Conservation (phyloP, 2,329 filamentous ascomycete species). For the Podosphaera fusca region DNA sequence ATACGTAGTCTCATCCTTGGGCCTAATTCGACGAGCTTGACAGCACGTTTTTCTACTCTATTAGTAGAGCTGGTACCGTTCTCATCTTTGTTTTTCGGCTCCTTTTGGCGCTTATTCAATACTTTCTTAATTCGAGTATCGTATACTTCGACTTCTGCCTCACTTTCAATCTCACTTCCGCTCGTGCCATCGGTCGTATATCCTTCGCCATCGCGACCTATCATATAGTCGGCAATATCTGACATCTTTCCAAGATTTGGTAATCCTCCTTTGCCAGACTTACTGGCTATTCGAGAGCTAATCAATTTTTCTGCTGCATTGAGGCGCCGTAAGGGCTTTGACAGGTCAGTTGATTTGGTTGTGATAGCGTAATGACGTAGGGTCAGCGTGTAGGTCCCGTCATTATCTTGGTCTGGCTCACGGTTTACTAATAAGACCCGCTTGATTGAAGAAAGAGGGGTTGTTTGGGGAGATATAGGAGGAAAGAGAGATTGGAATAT, state of each 20-base stretch:
- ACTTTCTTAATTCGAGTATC: slow-evolving; percentile 41
- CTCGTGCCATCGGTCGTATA: slow-evolving; percentile 73
- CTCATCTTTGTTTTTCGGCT: slow-evolving; percentile 20
- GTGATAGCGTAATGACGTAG: slow-evolving; percentile 90
- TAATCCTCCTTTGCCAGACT: slow-evolving; percentile 44
- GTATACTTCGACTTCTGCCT: slow-evolving; percentile 78
- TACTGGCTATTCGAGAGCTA: slow-evolving; percentile 23
- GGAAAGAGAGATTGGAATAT: slow-evolving; percentile 94
- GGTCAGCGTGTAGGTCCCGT: slow-evolving; percentile 58
- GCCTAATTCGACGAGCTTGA: slow-evolving; percentile 81
- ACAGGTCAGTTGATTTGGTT: slow-evolving; percentile 64
- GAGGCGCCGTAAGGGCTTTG: slow-evolving; percentile 60
- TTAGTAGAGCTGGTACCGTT: slow-evolving; percentile 19
- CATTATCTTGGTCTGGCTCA: slow-evolving; percentile 30
- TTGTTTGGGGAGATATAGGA: slow-evolving; percentile 77
- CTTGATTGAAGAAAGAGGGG: slow-evolving; percentile 76
- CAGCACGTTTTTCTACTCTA: slow-evolving; percentile 48
- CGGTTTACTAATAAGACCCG: slow-evolving; percentile 79
- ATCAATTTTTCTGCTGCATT: slow-evolving; percentile 68
- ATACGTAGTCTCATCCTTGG: slow-evolving; percentile 73
- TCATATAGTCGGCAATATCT: slow-evolving; percentile 86
- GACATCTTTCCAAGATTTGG: slow-evolving; percentile 80
- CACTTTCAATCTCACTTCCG: slow-evolving; percentile 80
- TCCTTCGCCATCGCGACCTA: slow-evolving; percentile 50
- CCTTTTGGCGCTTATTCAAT: slow-evolving; percentile 22